phyloP scores from a whole-genome alignment of 2,329 filamentous ascomycete genomes.

The Beauveria sp. region DNA sequence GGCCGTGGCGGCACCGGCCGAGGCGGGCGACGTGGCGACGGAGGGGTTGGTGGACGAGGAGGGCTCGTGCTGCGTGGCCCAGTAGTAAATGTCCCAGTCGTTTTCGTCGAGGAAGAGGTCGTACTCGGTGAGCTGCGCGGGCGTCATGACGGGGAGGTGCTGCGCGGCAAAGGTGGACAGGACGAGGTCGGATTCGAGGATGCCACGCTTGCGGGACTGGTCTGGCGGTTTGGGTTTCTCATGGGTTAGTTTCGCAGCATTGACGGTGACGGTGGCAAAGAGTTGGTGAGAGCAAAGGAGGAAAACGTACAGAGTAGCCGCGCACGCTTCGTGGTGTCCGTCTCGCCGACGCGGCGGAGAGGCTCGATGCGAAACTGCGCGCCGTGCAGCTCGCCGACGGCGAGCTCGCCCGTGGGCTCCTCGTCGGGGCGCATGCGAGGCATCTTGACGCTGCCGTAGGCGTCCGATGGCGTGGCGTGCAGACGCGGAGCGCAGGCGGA shows the following conservation, averaged over 20 bases:
- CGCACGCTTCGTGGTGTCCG: slow-evolving; percentile 77
- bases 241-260: background rate
- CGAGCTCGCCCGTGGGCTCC: slow-evolving; percentile 48
- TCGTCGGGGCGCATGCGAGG: slow-evolving; percentile 19
- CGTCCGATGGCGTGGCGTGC: slow-evolving; percentile 14
- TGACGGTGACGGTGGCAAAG: no score
- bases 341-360: slow-evolving; percentile 76
- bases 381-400: slow-evolving; percentile 80
- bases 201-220: slow-evolving; percentile 94
- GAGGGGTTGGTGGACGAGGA: slow-evolving; percentile 35
- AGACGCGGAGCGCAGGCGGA: slow-evolving; percentile 14
- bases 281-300: slow-evolving; percentile 8
- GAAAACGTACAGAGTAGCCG: slow-evolving; percentile 60
- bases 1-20: slow-evolving; percentile 18
- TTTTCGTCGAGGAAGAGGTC: slow-evolving; percentile 96
- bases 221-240: slow-evolving; percentile 43
- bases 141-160: slow-evolving; percentile 67
- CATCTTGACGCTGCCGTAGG: slow-evolving; percentile 16
- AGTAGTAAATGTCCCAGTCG: slow-evolving; percentile 99
- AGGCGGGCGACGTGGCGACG: slow-evolving; percentile 19
- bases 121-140: slow-evolving; percentile 70
- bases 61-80: slow-evolving; percentile 76
- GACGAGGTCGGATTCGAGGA: slow-evolving; percentile 89
- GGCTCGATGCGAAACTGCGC: slow-evolving; percentile 84
- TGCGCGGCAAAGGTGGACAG: slow-evolving; percentile 89